A percentile compares a stretch with the other conserved stretches of the same genome.
Evolutionary conservation across 1,284 basidiomycete species (phyloP).

Genomic region (Cystobasidiaceae sp.): DNA sequence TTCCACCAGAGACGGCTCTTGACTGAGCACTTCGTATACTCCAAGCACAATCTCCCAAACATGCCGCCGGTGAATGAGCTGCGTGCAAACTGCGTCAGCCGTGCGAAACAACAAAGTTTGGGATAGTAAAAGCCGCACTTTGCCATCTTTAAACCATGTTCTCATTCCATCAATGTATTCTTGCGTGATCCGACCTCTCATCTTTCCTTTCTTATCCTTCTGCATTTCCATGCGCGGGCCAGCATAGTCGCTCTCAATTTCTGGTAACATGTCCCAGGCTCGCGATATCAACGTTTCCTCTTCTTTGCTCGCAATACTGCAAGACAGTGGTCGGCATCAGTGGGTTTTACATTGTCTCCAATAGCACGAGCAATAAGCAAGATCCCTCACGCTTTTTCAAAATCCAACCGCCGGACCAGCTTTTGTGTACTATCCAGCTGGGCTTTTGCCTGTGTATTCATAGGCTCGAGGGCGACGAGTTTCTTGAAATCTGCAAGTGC

Average conservation of each 20-base stretch:
- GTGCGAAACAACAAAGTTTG: conserved; percentile 44
- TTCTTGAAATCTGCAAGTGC: conserved; percentile 83
- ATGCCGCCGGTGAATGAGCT: conserved; percentile 61
- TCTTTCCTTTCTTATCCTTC: conserved; percentile 52
- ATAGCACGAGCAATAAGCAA: no score
- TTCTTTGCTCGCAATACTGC: conserved; percentile 82
- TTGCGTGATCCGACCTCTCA: conserved; percentile 59
- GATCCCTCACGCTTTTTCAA: conserved; percentile 43
- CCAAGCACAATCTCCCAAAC: conserved; percentile 95
- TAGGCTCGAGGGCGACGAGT: conserved; percentile 78
- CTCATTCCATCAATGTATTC: conserved; percentile 84
- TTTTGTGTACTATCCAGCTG: conserved; percentile 88
- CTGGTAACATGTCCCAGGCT: conserved; percentile 67
- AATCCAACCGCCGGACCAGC: conserved; percentile 58
- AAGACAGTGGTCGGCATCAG: conserved; percentile 43
- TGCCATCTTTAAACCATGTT: conserved; percentile 85
- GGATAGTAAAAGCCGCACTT: conserved; percentile 50
- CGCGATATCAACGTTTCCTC: conserved; percentile 57
- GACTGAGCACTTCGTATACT: conserved; percentile 66
- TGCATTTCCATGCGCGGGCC: conserved; percentile 57
- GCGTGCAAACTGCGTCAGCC: not conserved
- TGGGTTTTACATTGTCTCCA: no score
- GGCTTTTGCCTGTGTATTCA: conserved; percentile 69
- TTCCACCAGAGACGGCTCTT: conserved; percentile 77
- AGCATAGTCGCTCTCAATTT: conserved; percentile 62